Base-by-base conservation (phyloP, 2,329 filamentous ascomycete genomes). In the Paracoccidioides lutzii region DNA sequence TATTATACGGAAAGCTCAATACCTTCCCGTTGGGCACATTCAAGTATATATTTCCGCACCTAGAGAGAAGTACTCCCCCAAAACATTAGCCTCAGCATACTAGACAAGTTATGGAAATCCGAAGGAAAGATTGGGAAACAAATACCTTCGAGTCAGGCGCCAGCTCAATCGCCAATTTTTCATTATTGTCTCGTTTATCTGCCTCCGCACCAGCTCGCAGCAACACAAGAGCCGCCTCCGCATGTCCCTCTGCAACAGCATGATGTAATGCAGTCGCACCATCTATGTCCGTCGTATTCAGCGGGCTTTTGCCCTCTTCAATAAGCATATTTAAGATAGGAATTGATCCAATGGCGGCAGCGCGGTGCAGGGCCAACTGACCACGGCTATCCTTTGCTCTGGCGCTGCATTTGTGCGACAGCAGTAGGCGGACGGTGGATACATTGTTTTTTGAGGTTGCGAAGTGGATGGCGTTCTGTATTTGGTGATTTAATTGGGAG, bases 201-300 rank as follows among this genome's bases (percentile, higher is more conserved):
- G 79, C 79, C 66, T 95, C 90, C 0, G 90, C 90, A 0, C 93
- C 93, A 3, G 85, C 84, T 66, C 88, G 94, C 42, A 98, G 73
- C 59, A 98, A 73, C 22, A 85, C 78, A 49, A 97, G 76, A 0
- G 93, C 93, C 3, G 88, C 83, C 69, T 96, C 90, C 0, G 90
- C 82, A 67, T 83, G 79, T 0, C 82, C 82, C 66, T 78, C 75
- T 0, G 73, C 72, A 52, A 78, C 71, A 6, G 75, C 75, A 67
- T 98, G 93, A 72, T 98, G 93, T 64, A 98, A 75, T 3, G 93
- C 85, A 30, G 93, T 97, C 68, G 87, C 83, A 0, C 91, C 91
- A 62, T 89, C 83, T 40, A 77, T 75, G 73, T 98, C 93, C 2
- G 85, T 84, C 2, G 89, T 84, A 69, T 95, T 88, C 30, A 97